These are phyloP conservation scores for Arthrobotrys sphaeroides DNA, from an alignment of 2,329 filamentous ascomycete species.

Conservation along the genomic window DNA sequence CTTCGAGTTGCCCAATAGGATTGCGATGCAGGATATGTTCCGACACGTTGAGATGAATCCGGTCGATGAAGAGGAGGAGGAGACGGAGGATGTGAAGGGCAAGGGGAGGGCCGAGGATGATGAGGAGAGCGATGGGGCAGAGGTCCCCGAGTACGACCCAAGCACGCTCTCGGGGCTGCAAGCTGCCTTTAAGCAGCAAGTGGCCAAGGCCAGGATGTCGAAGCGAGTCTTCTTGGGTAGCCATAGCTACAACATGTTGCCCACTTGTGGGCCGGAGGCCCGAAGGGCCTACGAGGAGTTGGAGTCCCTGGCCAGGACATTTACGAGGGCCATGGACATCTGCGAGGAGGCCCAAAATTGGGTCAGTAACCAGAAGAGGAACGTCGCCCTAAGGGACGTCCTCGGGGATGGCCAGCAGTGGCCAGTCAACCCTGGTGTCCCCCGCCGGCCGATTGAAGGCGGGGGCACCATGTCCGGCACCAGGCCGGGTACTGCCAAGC, in stretches of 20 bases:
- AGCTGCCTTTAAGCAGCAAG: background rate
- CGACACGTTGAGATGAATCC: constrained; percentile 13
- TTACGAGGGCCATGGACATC: constrained; percentile 17
- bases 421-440: background rate
- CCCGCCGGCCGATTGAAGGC: background rate
- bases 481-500: background rate
- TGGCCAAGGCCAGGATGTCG: background rate
- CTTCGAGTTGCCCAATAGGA: background rate
- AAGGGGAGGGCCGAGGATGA: background rate
- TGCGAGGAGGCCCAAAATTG: constrained; percentile 27
- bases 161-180: background rate
- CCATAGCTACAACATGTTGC: constrained; percentile 20
- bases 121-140: background rate
- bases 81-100: background rate
- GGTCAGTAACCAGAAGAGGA: constrained; percentile 9
- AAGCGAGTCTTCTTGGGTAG: constrained; percentile 34
- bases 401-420: background rate
- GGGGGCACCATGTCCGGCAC: background rate
- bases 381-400: background rate
- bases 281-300: background rate
- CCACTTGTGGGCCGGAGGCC: background rate
- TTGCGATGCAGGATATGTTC: constrained; percentile 30
- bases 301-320: background rate
- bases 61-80: background rate
- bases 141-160: background rate